These are phyloP conservation scores for Fusarium lateritium DNA, from an alignment of 2,329 filamentous ascomycete genomes.

Conservation along the genomic window DNA sequence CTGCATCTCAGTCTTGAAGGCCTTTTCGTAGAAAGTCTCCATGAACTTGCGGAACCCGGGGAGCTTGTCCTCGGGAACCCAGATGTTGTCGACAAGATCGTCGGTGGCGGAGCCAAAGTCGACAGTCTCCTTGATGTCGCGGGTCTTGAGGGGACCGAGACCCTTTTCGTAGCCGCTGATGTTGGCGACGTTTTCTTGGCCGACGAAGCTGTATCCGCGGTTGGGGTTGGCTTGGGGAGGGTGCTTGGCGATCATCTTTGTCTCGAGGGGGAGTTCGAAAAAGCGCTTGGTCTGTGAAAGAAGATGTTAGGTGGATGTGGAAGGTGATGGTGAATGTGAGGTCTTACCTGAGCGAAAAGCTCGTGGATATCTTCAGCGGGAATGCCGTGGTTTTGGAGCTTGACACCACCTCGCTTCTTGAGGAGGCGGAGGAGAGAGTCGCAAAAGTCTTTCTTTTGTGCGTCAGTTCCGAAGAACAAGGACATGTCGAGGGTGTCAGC, in stretches of 20 bases:
- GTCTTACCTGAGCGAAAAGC: constrained; percentile 38
- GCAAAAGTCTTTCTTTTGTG: constrained; percentile 47
- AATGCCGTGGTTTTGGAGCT: constrained; percentile 48
- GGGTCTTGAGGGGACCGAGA: constrained; percentile 70
- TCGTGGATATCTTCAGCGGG: constrained; percentile 41
- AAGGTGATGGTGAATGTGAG: not conserved
- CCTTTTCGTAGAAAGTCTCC: constrained; percentile 76
- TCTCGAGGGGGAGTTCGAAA: constrained; percentile 51
- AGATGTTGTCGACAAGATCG: constrained; percentile 49
- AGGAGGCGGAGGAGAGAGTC: constrained; percentile 42
- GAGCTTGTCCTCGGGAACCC: constrained; percentile 47
- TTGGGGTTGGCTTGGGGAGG: constrained; percentile 55
- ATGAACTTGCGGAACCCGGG: constrained; percentile 47
- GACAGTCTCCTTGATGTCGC: constrained; percentile 59
- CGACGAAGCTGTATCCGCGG: constrained; percentile 56
- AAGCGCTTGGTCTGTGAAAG: constrained; percentile 46
- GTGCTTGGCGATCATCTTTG: constrained; percentile 53
- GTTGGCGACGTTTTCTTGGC: constrained; percentile 55
- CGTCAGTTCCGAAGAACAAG: constrained; percentile 48
- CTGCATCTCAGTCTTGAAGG: constrained; percentile 78
- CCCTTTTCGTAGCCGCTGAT: constrained; percentile 53
- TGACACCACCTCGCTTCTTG: constrained; percentile 46
- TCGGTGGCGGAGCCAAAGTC: constrained; percentile 57
- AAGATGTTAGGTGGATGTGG: not conserved
- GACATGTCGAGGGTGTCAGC: constrained; percentile 49